Base-by-base conservation (phyloP, 768 basidiomycete species). In the Boletus sp. region DNA sequence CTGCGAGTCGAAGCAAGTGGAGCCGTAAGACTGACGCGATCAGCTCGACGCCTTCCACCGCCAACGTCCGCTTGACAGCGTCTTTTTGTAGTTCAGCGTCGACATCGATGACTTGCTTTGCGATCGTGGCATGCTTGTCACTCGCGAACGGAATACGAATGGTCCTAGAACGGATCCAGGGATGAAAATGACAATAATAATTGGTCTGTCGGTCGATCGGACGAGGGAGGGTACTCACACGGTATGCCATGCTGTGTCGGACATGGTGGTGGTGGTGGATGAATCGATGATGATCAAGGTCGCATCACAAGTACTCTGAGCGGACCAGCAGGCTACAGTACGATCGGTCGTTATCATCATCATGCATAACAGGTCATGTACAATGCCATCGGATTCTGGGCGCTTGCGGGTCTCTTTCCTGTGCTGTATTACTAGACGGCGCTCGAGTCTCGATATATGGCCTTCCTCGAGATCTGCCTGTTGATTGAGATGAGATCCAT, bases 11-110 rank as follows among this genome's bases (percentile, higher is more conserved):
- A 43, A 15, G 3, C 42, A 35, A 32, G 35, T n/a, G 13, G 33
- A 4, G 10, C 23, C 21, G 14, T 38, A 25, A 15, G 4, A 79
- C 90, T 55, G 70, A 97, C 93, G 85, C 91, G 29, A 90, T 75
- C 35, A 97, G 76, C 4, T 82, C 76, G 50, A 87, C 77, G 35
- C 77, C 85, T 42, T 91, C 82, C 1, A 91, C 81, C 1, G 71
- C 71, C 40, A 96, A 69, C n/a, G 74, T 78, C 56, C 92, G 79
- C 66, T 84, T 83, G 23, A 96, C 93, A 10, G 87, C 85, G 42
- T 87, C 80, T 4, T 84, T 83, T 62, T 95, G 90, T 38, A 94
- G 77, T 70, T 95, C 93, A 19, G 77, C 73, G 71, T 97, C 93
- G 32, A 97, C 93, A 56, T 89, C 85, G 65, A 97, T 89, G 56